phyloP scores from a whole-genome alignment of 2,329 filamentous ascomycete genomes.

The Pseudogymnoascus sp. region DNA sequence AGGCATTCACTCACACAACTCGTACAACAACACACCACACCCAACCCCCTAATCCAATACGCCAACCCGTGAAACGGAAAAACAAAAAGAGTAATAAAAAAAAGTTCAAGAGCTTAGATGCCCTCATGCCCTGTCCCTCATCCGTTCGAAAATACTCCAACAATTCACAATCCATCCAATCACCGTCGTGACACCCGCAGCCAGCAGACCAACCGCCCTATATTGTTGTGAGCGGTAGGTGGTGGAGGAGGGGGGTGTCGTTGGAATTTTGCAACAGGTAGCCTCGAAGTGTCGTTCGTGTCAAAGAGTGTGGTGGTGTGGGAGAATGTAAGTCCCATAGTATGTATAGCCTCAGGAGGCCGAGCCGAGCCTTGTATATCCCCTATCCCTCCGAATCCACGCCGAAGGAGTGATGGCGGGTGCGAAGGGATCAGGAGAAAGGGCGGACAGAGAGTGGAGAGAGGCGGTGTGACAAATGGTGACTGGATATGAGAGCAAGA shows the following conservation, averaged over 20 bases:
- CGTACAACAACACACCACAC: background rate
- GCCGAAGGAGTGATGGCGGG: background rate
- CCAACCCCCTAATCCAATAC: background rate
- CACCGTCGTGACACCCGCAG: background rate
- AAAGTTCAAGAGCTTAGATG: background rate
- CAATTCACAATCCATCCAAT: background rate
- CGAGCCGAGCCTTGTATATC: background rate
- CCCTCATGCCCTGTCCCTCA: background rate
- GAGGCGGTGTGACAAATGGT: background rate
- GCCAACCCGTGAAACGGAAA: background rate
- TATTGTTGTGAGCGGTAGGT: background rate
- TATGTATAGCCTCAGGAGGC: background rate
- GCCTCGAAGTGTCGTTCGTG: background rate
- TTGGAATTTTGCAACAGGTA: background rate
- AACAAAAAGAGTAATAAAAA: background rate
- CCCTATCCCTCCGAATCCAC: background rate
- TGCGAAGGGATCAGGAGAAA: background rate
- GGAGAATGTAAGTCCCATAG: background rate
- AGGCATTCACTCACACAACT: background rate
- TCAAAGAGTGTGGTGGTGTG: background rate
- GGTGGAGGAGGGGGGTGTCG: too few species aligned
- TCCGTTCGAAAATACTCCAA: background rate
- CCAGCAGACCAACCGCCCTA: background rate
- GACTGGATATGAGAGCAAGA: background rate
- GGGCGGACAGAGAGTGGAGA: background rate